These are phyloP conservation scores for Podaxis carcinomalis DNA, from an alignment of 768 basidiomycete species.

Conservation along the genomic window DNA sequence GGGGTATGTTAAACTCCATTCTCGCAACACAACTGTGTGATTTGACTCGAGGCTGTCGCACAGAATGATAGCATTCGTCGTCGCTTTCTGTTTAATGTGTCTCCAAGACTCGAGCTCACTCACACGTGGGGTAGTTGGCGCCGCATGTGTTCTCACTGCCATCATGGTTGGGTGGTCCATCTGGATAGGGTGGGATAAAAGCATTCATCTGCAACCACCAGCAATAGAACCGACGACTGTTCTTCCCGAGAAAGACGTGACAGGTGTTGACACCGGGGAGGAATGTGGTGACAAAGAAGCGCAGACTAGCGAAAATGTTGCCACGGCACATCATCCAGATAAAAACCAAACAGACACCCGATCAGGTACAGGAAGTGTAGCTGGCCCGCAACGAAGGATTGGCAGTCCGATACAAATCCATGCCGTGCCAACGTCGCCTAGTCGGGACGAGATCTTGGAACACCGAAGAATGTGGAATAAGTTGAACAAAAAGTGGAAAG, in stretches of 20 bases:
- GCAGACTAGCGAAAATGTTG: neutral
- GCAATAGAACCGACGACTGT: neutral
- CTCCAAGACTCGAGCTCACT: slow-evolving; percentile 20
- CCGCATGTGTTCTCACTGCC: slow-evolving; percentile 19
- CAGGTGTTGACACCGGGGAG: neutral
- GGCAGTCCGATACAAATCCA: neutral
- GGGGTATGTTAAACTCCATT: slow-evolving; percentile 37
- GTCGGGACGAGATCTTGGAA: neutral
- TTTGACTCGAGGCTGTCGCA: neutral
- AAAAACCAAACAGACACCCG: neutral
- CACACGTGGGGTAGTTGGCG: slow-evolving; percentile 23
- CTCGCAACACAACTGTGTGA: neutral
- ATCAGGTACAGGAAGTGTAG: neutral
- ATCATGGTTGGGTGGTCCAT: slow-evolving; percentile 26
- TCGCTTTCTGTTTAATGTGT: slow-evolving; percentile 25
- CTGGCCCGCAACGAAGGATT: neutral
- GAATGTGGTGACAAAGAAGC: neutral
- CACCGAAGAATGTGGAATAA: neutral
- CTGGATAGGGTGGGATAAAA: slow-evolving; percentile 17
- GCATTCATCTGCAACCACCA: neutral
- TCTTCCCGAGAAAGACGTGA: neutral
- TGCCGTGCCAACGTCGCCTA: neutral
- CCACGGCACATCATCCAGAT: neutral
- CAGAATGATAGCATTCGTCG: slow-evolving; percentile 32
- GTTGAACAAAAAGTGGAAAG: neutral